These are phyloP conservation scores for Dinochytrium kinnereticum DNA, from an alignment of 371 early-diverging fungal genomes.

Conservation along the genomic window DNA sequence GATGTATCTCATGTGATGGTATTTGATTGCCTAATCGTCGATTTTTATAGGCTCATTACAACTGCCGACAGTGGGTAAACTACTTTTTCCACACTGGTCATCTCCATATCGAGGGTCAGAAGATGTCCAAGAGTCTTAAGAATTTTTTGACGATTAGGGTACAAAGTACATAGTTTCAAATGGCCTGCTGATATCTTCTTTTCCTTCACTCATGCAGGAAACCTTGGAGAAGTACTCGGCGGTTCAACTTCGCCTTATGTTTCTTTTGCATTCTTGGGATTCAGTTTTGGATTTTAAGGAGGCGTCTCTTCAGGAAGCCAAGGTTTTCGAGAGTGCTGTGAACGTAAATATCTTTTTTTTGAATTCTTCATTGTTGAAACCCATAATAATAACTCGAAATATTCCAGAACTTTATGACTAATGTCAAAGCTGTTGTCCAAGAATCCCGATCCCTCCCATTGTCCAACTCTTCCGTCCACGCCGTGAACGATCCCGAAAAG, in stretches of 20 bases:
- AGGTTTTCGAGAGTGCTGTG: slow-evolving; percentile 76
- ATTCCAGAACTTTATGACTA: slow-evolving; percentile 82
- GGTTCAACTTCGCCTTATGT: slow-evolving; percentile 92
- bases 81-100: slow-evolving; percentile 99
- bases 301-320: slow-evolving; percentile 84
- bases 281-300: slow-evolving; percentile 88
- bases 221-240: slow-evolving; percentile 85
- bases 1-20: too few relatives aligned
- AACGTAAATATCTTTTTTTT: slow-evolving; percentile 55
- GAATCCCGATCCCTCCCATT: slow-evolving; percentile 58
- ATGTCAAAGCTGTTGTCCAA: slow-evolving; percentile 74
- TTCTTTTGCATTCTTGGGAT: slow-evolving; percentile 94
- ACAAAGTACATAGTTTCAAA: neutral
- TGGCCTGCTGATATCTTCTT: neutral
- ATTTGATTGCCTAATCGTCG: slow-evolving; percentile 14
- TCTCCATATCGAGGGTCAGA: slow-evolving; percentile 97
- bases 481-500: slow-evolving; percentile 72
- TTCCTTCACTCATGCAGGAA: slow-evolving; percentile 57
- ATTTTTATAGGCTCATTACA: slow-evolving; percentile 75
- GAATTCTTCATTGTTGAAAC: neutral
- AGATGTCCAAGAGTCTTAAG: slow-evolving; percentile 99
- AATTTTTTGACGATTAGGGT: slow-evolving; percentile 96
- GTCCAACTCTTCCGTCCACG: slow-evolving; percentile 70
- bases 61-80: slow-evolving; percentile 95
- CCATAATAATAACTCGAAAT: slow-evolving; percentile 1